These are phyloP conservation scores for Babesia microti DNA, from an alignment of 169 alveolate species.

Conservation along the genomic window DNA sequence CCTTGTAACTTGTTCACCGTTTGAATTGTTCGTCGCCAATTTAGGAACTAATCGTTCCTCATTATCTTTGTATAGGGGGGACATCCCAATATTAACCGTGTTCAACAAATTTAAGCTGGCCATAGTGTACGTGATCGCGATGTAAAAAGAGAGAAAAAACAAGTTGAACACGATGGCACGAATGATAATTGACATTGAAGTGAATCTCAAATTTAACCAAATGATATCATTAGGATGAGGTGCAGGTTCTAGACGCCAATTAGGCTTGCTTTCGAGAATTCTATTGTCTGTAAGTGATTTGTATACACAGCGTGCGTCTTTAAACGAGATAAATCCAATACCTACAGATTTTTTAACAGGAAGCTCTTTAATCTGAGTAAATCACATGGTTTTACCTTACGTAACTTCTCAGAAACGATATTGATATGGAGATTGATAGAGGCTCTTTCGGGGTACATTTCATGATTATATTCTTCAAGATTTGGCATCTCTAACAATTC, in stretches of 20 bases:
- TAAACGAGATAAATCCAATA: constrained; percentile 40
- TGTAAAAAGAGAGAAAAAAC: constrained; percentile 11
- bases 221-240: constrained; percentile 49
- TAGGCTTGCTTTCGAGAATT: constrained; percentile 31
- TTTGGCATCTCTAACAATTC: too few relatives aligned
- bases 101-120: constrained; percentile 27
- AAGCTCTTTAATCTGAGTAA: too few relatives aligned
- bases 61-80: too few relatives aligned
- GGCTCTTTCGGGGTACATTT: too few relatives aligned
- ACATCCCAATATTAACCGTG: constrained; percentile 12
- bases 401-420: too few relatives aligned
- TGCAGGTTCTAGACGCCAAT: constrained; percentile 43
- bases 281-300: constrained; percentile 8
- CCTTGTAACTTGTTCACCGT: constrained; percentile 4
- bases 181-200: constrained; percentile 12
- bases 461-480: too few relatives aligned
- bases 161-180: constrained; percentile 16
- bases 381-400: too few relatives aligned
- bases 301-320: constrained; percentile 13
- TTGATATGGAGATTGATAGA: too few relatives aligned
- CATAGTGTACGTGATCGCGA: constrained; percentile 23
- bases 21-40: too few relatives aligned
- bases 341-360: too few relatives aligned
- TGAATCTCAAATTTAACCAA: constrained; percentile 23
- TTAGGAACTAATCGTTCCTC: too few relatives aligned